phyloP scores from a whole-genome alignment of 176 grass and related monocot genomes.

The Stipa capillata region DNA sequence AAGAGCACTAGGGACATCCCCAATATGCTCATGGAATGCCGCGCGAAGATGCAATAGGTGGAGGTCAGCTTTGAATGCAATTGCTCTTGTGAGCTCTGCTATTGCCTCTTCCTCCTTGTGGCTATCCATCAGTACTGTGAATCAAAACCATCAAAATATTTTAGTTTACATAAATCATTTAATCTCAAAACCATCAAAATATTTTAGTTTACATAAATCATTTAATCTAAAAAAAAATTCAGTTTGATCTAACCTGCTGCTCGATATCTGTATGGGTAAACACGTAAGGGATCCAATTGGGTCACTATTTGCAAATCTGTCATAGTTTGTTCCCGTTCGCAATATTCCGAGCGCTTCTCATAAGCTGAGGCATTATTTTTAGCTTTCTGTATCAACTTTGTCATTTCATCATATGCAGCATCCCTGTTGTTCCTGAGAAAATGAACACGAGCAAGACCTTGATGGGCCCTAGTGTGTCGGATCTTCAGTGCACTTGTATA shows the following conservation, averaged over 20 bases:
- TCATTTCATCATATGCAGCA: conserved; percentile 89
- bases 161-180: neutral
- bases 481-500: conserved; percentile 90
- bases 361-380: conserved; percentile 89
- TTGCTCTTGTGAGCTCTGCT: conserved; percentile 64
- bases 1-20: conserved; percentile 59
- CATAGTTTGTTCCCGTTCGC: conserved; percentile 68
- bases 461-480: conserved; percentile 87
- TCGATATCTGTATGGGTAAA: conserved; percentile 91
- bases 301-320: conserved; percentile 77
- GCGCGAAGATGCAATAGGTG: conserved; percentile 83
- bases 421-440: conserved; percentile 71
- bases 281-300: conserved; percentile 70
- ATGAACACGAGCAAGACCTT: conserved; percentile 87
- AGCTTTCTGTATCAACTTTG: conserved; percentile 75
- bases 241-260: conserved; percentile 71
- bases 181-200: neutral
- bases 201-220: neutral
- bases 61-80: conserved; percentile 83
- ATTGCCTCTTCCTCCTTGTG: conserved; percentile 88
- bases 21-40: conserved; percentile 79
- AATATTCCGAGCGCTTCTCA: conserved; percentile 93
- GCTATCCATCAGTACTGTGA: conserved; percentile 83
- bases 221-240: neutral
- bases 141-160: conserved; percentile 4